Evolutionary conservation across 768 basidiomycete species (phyloP), one percentile per base, ranked within the genome.

Genomic region (Xanthoconium stramineum): DNA sequence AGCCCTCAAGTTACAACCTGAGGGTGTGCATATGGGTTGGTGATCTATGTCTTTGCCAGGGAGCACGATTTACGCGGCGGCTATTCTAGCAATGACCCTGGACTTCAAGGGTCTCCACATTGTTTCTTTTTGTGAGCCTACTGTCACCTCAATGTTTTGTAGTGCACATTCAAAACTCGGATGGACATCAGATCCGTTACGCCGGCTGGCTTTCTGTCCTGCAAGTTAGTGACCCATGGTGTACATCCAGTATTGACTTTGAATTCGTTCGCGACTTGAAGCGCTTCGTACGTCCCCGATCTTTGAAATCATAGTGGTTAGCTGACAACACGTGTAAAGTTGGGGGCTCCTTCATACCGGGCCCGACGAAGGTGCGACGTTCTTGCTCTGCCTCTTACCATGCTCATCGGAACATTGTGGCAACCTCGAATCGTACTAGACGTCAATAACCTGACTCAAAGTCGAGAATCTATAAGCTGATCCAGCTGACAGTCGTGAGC

Each of bases 21-120:
- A n/a, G n/a, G n/a, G n/a, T n/a, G n/a, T n/a, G n/a, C 33, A 48
- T 55, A 7, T 55, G 53, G 53, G 53, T 55, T 5, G 2, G 53
- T 55, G 36, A 30, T 43, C 15, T 6, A 11, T 4, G 24, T 28
- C 24, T 4, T 24, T 24, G 24, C 24, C 4, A 47, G 30, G 11
- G 9, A 5, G 13, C 29, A 15, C 2, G 24, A 24, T 24, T 24
- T 24, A 24, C 4, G 24, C 24, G 24, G 24, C 4, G 24, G 24
- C 24, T 24, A 24, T 24, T 24, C 24, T 24, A 24, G 24, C 24
- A 24, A 24, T 2, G 24, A 24, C 24, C 24, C 24, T 24, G 24
- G 24, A 24, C 24, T 24, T 24, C n/a, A n/a, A n/a, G 24, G 24
- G 24, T 24, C 24, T 24, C 24, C 24, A 24, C 24, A 4, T 24